Evolutionary conservation across 371 early-diverging fungal genomes (phyloP), one percentile per base, ranked within the genome.

Genomic region (Lichtheimia ramosa): DNA sequence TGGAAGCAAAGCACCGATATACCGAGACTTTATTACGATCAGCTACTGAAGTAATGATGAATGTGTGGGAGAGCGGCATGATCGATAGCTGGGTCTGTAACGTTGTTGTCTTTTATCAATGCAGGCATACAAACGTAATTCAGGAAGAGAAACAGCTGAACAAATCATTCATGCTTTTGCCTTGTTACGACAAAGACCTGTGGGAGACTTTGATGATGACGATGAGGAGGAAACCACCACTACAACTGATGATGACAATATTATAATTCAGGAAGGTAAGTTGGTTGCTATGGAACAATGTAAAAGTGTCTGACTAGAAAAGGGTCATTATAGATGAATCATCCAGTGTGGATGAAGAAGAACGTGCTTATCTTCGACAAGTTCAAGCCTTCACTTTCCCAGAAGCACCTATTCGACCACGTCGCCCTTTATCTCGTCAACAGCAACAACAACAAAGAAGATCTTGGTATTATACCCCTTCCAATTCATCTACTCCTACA

Each of bases 81-180:
- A 34, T 34, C 34, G 34, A 34, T 34, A 34, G 34, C 34, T 34
- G 34, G 34, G 34, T 34, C 34, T 34, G 34, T 34, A 34, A 34
- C 34, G 34, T 10, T 34, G 10, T 34, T 34, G n/a, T n/a, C 10
- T 10, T 34, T 34, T 34, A 34, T 34, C 34, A 34, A 34, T 34
- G 34, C 23, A 67, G 67, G 64, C 65, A 23, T 65, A 61, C 42
- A 57, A 59, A 18, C 48, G 25, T 40, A 50, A 54, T 50, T 40
- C 61, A 3, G 61, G 65, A 4, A 56, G 54, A 48, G 21, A 63
- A 2, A 62, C 59, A 18, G 70, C 70, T 23, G 63, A 63, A 40
- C 62, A 69, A 49, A 65, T 65, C 25, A 77, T 79, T 24, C 77
- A 76, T 28, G 65, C 74, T 46, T 74, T 75, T 58, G 69, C 74